Evolutionary conservation across 768 basidiomycete genomes (phyloP), one percentile per base, ranked within the genome.

Genomic region (Candolleomyces aberdarensis): DNA sequence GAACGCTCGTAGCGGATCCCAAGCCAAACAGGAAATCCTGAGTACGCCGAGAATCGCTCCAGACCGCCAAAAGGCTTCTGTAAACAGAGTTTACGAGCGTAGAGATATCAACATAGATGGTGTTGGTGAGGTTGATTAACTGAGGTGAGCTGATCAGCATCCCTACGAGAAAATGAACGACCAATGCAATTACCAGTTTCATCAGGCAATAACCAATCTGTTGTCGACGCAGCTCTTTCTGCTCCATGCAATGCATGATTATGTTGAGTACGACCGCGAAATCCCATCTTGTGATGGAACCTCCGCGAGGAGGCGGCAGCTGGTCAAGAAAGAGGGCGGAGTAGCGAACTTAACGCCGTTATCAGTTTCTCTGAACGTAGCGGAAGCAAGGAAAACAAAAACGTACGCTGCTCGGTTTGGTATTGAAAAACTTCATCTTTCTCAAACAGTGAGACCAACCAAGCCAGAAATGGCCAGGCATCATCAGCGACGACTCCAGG

Each of bases 401-500:
- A 67, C 66, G 48, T 56, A 82, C 83, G 72, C 59, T 71, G 67
- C 55, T 76, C 76, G 60, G 72, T 70, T 15, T 64, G 63, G 59
- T 74, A 72, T 20, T 67, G 66, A 53, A 72, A 61, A 10, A 65
- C 62, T 65, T 91, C 85, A 62, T 92, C 89, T 63, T 80, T 82
- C 67, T 93, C 89, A 64, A 91, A 90, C 19, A 92, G 64, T 20
- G 73, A 69, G 11, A 93, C 57, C 0, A 92, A 64, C 87, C 88
- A 92, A 20, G 85, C 82, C n/a, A 93, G 77, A 46, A 87, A 69
- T 32, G 83, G 79, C 91, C 91, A 93, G 5, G 89, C 85, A 62
- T 86, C 75, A 51, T 83, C 79, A 22, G 83, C 84, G 22, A 92
- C 80, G 11, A 80, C 67, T n/a, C 66, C 62, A 41, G 70, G 58